Conservation (phyloP, 345 rosid genomes). For the Citrus sinensis region DNA sequence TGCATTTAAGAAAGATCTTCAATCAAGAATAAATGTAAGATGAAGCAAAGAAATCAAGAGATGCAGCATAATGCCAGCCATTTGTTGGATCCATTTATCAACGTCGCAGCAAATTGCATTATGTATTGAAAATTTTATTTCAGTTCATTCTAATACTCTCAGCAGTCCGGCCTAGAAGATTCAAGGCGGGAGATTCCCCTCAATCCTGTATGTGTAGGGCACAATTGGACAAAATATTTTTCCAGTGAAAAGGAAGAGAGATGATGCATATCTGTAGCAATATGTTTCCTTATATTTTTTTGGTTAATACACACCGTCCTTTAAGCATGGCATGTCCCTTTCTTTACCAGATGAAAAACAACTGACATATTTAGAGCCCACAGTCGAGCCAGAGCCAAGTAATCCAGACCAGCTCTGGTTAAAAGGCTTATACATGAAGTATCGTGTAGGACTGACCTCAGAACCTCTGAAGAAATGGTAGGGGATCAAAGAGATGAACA, state of each 20-base stretch:
- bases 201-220: neutral
- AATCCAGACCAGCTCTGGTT: neutral
- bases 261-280: neutral
- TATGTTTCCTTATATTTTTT: neutral
- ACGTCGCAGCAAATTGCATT: neutral
- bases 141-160: neutral
- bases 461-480: constrained; percentile 37
- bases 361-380: neutral
- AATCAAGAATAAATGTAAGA: neutral
- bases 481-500: neutral
- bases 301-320: too few relatives aligned
- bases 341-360: neutral
- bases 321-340: neutral
- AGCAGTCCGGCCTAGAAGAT: neutral
- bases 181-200: neutral
- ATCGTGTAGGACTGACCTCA: constrained; percentile 45
- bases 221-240: neutral
- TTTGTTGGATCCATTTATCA: neutral
- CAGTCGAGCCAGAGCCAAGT: neutral
- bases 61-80: neutral
- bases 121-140: neutral
- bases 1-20: neutral
- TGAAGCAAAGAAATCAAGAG: neutral
- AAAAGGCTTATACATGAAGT: constrained; percentile 16
- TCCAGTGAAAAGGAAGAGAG: neutral